These are phyloP conservation scores for Penicillium sp. DNA, from an alignment of 2,329 filamentous ascomycete species.

Conservation along the genomic window DNA sequence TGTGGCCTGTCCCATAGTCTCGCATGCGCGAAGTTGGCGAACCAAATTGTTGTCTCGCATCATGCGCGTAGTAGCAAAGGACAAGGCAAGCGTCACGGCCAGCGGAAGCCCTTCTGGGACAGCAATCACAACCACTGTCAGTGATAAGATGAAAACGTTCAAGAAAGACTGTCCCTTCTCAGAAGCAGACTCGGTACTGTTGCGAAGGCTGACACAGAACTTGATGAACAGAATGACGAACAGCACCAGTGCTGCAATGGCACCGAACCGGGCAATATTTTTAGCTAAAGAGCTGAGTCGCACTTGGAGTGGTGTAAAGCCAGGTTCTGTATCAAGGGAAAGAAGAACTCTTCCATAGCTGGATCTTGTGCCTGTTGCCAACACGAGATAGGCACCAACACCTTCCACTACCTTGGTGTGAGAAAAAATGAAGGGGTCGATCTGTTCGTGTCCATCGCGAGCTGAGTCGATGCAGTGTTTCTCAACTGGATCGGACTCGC, in stretches of 20 bases:
- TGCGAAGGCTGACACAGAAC: constrained; percentile 71
- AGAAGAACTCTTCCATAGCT: constrained; percentile 72
- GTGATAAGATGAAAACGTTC: constrained; percentile 70
- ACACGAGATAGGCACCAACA: constrained; percentile 71
- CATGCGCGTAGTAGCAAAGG: constrained; percentile 75
- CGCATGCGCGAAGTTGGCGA: constrained; percentile 71
- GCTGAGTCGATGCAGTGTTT: constrained; percentile 9
- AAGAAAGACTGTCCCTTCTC: constrained; percentile 61
- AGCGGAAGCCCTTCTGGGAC: constrained; percentile 74
- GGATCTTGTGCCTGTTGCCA: constrained; percentile 69
- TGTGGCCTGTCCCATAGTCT: constrained; percentile 77
- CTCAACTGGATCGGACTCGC: constrained; percentile 17
- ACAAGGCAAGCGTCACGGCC: constrained; percentile 71
- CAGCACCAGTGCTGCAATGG: constrained; percentile 66
- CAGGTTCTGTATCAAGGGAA: constrained; percentile 68
- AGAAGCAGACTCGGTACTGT: constrained; percentile 62
- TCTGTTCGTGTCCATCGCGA: constrained; percentile 27
- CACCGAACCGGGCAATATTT: constrained; percentile 71
- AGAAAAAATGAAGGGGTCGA: constrained; percentile 75
- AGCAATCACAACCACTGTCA: constrained; percentile 72
- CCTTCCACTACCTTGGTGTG: constrained; percentile 75
- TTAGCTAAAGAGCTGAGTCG: constrained; percentile 73
- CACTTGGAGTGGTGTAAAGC: constrained; percentile 73
- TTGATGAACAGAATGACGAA: constrained; percentile 84
- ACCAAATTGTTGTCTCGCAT: constrained; percentile 74